Evolutionary conservation across 805 yeast species (phyloP), one percentile per base, ranked within the genome.

Genomic region (Yarrowia keelungensis): DNA sequence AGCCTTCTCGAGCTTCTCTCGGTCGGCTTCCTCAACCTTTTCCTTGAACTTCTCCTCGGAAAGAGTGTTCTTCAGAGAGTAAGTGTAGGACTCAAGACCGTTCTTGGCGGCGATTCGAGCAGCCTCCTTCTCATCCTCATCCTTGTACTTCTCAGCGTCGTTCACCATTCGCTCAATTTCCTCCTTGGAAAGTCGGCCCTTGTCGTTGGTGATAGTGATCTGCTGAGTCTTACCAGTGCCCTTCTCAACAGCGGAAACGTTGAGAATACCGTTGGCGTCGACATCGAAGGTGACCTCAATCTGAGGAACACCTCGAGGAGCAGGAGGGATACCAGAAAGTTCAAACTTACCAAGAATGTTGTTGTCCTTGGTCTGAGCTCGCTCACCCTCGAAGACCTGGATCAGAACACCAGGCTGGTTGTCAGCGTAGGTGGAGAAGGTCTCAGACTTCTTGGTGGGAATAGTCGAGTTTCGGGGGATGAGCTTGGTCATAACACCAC

Each of bases 301-400:
- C 85, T 92, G 97, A 78, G 98, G 98, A 73, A 90, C 96, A 87
- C 97, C 98, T 85, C 97, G 92, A 83, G 97, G 97, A 51, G 97
- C 97, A 75, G 97, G 97, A 77, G 97, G 98, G 73, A 93, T 93
- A 81, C 97, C 97, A 74, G 95, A 82, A 77, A 93, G 88, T 83
- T 93, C 97, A 83, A 93, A 93, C 84, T 93, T 93, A 86, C 98
- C 98, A 78, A 93, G 88, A 80, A 92, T 82, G 87, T 92, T 93
- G 89, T 93, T 93, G 81, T 93, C 98, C 84, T 88, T 90, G 67
- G 97, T 92, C 85, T 92, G 50, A 12, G 50, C 50, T 22, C 50
- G 32, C 50, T 46, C 50, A 12, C 50, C 50, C 35, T 46, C 50
- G 22, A 46, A 46, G 50, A 46, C 50, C 35, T 46, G 50, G 15